These are phyloP conservation scores for Leucaena leucocephala DNA, from an alignment of 306 rosid genomes.

Conservation along the genomic window DNA sequence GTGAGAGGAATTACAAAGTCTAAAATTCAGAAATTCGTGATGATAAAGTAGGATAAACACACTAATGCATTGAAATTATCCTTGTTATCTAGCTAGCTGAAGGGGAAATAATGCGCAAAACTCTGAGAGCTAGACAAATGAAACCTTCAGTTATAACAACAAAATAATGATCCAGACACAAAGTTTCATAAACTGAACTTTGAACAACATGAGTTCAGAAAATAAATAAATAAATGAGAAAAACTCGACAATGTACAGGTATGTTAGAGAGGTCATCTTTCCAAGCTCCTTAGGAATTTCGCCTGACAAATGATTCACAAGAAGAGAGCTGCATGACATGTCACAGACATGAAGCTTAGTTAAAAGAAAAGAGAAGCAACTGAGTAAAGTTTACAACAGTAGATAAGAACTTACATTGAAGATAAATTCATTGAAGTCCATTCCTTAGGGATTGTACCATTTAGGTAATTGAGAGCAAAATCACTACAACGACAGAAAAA, in stretches of 20 bases:
- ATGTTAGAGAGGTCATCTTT: slow-evolving; percentile 59
- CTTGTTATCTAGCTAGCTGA: slow-evolving; percentile 8
- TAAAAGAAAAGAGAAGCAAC: slow-evolving; percentile 35
- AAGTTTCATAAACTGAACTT: slow-evolving; percentile 33
- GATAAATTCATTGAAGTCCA: slow-evolving; percentile 67
- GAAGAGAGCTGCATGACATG: slow-evolving; percentile 67
- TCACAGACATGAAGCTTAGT: slow-evolving; percentile 28
- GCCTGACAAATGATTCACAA: slow-evolving; percentile 82
- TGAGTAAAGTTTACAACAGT: slow-evolving; percentile 18
- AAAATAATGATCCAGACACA: slow-evolving; percentile 18
- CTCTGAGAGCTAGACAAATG: neutral
- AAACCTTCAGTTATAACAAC: slow-evolving; percentile 6
- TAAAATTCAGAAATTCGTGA: neutral
- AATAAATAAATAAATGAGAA: neutral
- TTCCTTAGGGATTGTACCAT: slow-evolving; percentile 76
- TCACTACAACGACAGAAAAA: slow-evolving; percentile 46
- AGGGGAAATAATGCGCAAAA: slow-evolving; percentile 14
- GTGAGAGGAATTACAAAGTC: neutral
- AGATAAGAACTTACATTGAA: slow-evolving; percentile 57
- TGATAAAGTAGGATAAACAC: slow-evolving; percentile 29
- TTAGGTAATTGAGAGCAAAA: slow-evolving; percentile 67
- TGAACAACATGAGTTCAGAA: slow-evolving; percentile 21
- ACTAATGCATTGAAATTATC: slow-evolving; percentile 1
- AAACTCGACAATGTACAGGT: slow-evolving; percentile 62
- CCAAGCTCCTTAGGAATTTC: slow-evolving; percentile 75